phyloP scores from a whole-genome alignment of 2,329 filamentous ascomycete genomes.

The Pyrenochaeta sp. region DNA sequence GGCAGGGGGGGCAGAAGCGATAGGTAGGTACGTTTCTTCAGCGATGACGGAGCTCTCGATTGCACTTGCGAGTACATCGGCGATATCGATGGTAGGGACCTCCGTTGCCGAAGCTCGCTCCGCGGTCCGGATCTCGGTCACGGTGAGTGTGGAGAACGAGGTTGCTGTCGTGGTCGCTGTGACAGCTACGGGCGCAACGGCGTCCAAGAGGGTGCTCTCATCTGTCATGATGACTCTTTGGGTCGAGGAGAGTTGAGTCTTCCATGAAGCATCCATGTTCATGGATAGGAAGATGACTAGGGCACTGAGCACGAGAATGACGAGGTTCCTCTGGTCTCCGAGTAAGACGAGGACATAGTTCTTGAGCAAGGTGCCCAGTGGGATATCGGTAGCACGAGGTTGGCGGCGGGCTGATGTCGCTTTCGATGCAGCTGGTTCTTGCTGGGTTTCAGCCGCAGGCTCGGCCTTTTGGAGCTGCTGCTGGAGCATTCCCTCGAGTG shows the following conservation, averaged over 20 bases:
- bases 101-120: too few species aligned
- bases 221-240: constrained; percentile 12
- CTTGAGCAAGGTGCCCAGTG: constrained; percentile 58
- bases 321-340: constrained; percentile 62
- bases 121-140: constrained; percentile 27
- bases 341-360: constrained; percentile 63
- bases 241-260: constrained; percentile 10
- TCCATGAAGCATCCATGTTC: constrained; percentile 24
- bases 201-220: constrained; percentile 1
- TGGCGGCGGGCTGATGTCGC: constrained; percentile 8
- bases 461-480: constrained; percentile 22
- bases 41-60: too few species aligned
- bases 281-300: constrained; percentile 52
- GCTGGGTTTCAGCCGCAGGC: constrained; percentile 9
- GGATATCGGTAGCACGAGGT: constrained; percentile 51
- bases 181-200: constrained; percentile 24
- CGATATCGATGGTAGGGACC: constrained; percentile 67
- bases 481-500: constrained; percentile 37
- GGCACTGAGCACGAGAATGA: constrained; percentile 55
- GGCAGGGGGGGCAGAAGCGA: too few species aligned
- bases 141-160: constrained; percentile 33
- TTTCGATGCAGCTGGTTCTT: constrained; percentile 10
- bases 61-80: too few species aligned
- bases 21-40: too few species aligned
- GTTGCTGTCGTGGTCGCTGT: constrained; percentile 34